These are phyloP conservation scores for Microcyclospora tardicrescens DNA, from an alignment of 2,329 filamentous ascomycete genomes.

Conservation along the genomic window DNA sequence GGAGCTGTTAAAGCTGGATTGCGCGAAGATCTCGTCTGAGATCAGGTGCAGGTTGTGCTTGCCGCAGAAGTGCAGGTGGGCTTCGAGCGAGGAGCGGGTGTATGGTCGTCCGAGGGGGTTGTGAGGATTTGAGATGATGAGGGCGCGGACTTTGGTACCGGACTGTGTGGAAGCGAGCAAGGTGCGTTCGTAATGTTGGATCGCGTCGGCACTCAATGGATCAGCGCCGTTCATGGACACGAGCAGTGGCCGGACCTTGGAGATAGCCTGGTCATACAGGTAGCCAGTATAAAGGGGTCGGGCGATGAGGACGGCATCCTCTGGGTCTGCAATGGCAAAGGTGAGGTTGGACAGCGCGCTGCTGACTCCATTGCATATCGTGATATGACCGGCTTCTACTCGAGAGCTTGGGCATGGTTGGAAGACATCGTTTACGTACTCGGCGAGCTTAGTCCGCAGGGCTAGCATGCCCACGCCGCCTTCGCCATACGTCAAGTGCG, in stretches of 20 bases:
- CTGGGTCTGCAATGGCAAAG: slow-evolving; percentile 4
- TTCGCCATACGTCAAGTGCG: slow-evolving; percentile 4
- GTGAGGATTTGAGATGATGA: no score
- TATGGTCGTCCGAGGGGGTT: no score
- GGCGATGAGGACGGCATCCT: slow-evolving; percentile 3
- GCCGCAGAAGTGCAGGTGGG: no score
- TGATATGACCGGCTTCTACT: slow-evolving; percentile 1
- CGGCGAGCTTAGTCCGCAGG: not conserved
- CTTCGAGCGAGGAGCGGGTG: no score
- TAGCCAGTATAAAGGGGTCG: slow-evolving; percentile 4
- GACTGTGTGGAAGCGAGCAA: no score
- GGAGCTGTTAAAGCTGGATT: no score
- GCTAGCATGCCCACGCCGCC: not conserved
- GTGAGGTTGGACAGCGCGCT: slow-evolving; percentile 1
- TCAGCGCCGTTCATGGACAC: no score
- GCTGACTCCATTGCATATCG: slow-evolving; percentile 1
- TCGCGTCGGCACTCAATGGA: no score
- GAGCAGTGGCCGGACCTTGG: slow-evolving; percentile 1
- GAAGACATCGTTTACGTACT: slow-evolving; percentile 3
- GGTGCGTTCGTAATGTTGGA: no score
- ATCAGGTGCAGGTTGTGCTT: no score
- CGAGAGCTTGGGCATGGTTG: not conserved
- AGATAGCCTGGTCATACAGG: slow-evolving; percentile 1
- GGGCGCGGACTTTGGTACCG: no score
- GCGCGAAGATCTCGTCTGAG: no score